Evolutionary conservation across 192 early-diverging fungal species (phyloP), one percentile per base, ranked within the genome.

Genomic region (Rhizoclosmatium sp.): DNA sequence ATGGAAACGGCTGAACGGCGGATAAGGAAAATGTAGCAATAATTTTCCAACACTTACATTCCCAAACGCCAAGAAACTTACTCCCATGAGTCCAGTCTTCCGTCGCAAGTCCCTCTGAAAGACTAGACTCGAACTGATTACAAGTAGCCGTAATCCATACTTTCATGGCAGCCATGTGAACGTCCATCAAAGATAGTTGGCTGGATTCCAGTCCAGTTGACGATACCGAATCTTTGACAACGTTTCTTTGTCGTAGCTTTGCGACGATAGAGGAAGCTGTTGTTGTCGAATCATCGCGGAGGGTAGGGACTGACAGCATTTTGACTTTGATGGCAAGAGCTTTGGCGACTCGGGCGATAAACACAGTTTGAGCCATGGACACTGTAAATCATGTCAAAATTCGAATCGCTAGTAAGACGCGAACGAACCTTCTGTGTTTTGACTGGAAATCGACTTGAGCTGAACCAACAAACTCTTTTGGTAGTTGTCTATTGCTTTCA

Each of bases 11-110:
- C 70, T 69, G 67, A 2, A 21, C n/a, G 19, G 12, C 9, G 10
- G 46, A 40, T 1, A 64, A 2, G 31, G 23, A 64, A 64, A 31
- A 10, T 12, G 31, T 21, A 51, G 4, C 49, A 51, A 51, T 51
- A 14, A 9, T 51, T 51, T 3, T 14, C 10, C 2, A 47, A 69
- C 23, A 2, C 47, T 19, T 16, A 69, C 67, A n/a, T 58, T 71
- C 70, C 70, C 70, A 71, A 45, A 71, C 70, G 2, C 70, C 70
- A 5, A 71, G 1, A 56, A 71, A 71, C 47, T 71, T 71, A 2
- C 16, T 40, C 12, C 70, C 70, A 2, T 19, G 10, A 1, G 14
- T 58, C 70, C 70, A 71, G 39, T 71, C 70, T 71, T 71, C 70
- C 14, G 19, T 41, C 39, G 23, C 42, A 5, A 71, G 39, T 12